A percentile compares a stretch with the other conserved stretches of the same genome.
phyloP scores from a whole-genome alignment of 2,329 filamentous ascomycete species.

The Byssochlamys sp. region DNA sequence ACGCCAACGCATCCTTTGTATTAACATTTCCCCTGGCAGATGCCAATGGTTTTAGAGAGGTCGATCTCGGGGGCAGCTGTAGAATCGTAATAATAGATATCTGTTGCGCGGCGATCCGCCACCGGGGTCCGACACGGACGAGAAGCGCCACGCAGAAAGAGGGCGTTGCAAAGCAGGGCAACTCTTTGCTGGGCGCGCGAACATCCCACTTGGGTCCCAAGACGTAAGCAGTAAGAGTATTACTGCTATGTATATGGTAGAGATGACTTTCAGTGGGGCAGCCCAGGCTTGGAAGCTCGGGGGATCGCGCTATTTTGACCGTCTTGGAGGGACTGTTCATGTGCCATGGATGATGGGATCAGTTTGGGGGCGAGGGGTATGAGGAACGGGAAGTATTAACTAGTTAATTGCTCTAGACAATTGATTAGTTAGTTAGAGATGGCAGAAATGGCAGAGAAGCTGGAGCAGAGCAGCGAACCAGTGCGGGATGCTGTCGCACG shows the following conservation, averaged over 20 bases:
- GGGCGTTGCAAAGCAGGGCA: not conserved
- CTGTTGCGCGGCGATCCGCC: not conserved
- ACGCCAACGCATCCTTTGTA: not conserved
- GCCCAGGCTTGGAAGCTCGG: not conserved
- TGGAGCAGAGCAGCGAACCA: not conserved
- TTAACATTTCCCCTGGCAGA: not conserved
- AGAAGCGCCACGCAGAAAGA: not conserved
- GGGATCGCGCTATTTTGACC: not conserved
- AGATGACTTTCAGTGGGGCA: not conserved
- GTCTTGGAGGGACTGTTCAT: not conserved
- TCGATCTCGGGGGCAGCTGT: not conserved
- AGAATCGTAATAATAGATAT: too few relatives aligned
- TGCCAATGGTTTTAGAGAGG: not conserved
- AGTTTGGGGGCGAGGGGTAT: not conserved
- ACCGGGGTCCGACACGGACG: not conserved
- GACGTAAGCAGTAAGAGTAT: not conserved
- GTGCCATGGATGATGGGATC: not conserved
- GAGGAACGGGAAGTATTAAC: not conserved
- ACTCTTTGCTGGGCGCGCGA: not conserved
- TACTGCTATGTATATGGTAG: too few relatives aligned
- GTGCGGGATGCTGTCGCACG: not conserved
- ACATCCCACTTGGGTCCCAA: too few relatives aligned
- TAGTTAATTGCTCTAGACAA: too few relatives aligned
- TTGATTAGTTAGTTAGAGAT: not conserved
- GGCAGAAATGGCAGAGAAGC: not conserved